Percentiles rank a stretch among this genome's conserved stretches.
Evolutionary conservation across 192 early-diverging fungal species (phyloP).

Genomic region (Rhizoclosmatium globosum): DNA sequence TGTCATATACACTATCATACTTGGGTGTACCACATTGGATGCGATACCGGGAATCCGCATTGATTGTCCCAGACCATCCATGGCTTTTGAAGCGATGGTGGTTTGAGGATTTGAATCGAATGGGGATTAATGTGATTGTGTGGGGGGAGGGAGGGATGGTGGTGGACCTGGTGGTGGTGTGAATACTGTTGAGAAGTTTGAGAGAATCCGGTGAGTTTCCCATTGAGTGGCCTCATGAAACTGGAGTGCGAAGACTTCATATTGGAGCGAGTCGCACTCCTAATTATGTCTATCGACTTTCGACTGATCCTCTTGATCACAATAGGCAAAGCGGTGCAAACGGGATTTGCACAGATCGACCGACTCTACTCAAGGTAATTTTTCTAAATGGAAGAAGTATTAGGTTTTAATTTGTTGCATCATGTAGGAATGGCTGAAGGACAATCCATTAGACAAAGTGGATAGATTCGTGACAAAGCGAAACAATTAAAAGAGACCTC

Average conservation of each 20-base stretch:
- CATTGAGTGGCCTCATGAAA: background rate
- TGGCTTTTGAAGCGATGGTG: slow-evolving; percentile 37
- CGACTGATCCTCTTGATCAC: background rate
- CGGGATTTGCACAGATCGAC: slow-evolving; percentile 59
- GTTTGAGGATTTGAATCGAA: slow-evolving; percentile 45
- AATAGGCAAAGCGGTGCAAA: slow-evolving; percentile 46
- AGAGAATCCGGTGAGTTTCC: slow-evolving; percentile 24
- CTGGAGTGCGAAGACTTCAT: too few species aligned
- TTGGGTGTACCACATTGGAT: slow-evolving; percentile 50
- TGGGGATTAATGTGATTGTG: slow-evolving; percentile 53
- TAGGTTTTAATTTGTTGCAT: background rate
- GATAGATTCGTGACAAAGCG: background rate
- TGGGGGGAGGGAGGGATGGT: slow-evolving; percentile 37
- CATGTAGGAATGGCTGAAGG: slow-evolving; percentile 47
- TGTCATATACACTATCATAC: slow-evolving; percentile 32
- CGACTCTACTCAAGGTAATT: slow-evolving; percentile 39
- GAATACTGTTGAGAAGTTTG: slow-evolving; percentile 50
- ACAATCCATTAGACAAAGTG: slow-evolving; percentile 28
- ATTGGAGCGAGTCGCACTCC: too few species aligned
- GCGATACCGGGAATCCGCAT: slow-evolving; percentile 44
- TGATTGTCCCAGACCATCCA: slow-evolving; percentile 51
- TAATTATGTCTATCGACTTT: too few species aligned
- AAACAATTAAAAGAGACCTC: background rate
- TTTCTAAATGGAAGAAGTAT: background rate
- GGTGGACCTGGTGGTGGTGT: slow-evolving; percentile 51